phyloP scores from a whole-genome alignment of 495 filamentous ascomycete species.

The Neurospora terricola region DNA sequence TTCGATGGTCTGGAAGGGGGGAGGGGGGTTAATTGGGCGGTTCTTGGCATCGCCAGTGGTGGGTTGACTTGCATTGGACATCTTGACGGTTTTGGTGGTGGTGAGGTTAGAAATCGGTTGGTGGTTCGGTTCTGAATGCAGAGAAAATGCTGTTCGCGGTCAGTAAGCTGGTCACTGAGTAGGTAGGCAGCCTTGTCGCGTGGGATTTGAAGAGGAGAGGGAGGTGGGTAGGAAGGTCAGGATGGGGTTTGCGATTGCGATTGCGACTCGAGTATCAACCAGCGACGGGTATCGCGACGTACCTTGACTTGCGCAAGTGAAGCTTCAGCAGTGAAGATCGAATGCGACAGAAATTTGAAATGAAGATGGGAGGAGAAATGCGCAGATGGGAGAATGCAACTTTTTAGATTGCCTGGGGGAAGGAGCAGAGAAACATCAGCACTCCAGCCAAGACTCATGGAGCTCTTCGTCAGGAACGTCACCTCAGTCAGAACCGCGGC shows the following conservation, averaged over 20 bases:
- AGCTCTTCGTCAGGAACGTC: neutral
- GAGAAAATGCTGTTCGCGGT: neutral
- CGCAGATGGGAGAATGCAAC: neutral
- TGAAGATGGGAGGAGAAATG: neutral
- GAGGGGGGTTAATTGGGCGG: neutral
- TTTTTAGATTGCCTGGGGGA: neutral
- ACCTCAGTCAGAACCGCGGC: neutral
- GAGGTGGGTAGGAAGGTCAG: neutral
- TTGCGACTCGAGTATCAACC: neutral
- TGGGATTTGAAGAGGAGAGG: neutral
- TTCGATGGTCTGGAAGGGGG: constrained; percentile 39
- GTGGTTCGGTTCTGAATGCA: neutral
- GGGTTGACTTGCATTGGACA: constrained; percentile 10
- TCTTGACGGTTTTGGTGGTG: neutral
- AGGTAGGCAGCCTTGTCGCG: neutral
- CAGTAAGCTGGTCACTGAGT: neutral
- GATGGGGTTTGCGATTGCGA: neutral
- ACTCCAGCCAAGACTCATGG: neutral
- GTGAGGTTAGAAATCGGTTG: neutral
- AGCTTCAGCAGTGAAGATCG: neutral
- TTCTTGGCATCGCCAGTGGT: neutral
- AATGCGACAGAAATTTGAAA: neutral
- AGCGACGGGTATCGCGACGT: neutral
- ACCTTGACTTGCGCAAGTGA: neutral
- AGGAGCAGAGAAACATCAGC: neutral